Evolutionary conservation across 371 early-diverging fungal genomes (phyloP).

Genomic region (Funneliformis caledonium): DNA sequence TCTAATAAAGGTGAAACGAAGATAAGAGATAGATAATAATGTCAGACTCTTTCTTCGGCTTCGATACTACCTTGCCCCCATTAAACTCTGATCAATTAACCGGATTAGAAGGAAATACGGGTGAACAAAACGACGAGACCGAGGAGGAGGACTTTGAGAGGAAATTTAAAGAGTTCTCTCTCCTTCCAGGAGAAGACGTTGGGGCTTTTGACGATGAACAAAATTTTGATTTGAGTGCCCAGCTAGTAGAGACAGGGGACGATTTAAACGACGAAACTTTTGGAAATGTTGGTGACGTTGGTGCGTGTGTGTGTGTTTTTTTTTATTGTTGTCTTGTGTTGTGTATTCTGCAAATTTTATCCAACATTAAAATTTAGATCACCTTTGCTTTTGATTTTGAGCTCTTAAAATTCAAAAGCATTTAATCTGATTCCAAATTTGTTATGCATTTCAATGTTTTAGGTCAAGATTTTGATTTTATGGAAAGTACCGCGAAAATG

Average conservation of each 20-base stretch:
- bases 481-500: conserved; percentile 60
- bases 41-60: conserved; percentile 53
- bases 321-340: background rate
- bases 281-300: conserved; percentile 62
- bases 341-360: background rate
- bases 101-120: conserved; percentile 4
- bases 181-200: conserved; percentile 49
- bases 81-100: conserved; percentile 40
- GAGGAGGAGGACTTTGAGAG: conserved; percentile 56
- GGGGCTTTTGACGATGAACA: conserved; percentile 51
- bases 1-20: background rate
- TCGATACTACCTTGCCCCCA: conserved; percentile 63
- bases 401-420: background rate
- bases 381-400: background rate
- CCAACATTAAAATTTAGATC: background rate
- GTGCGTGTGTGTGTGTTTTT: background rate
- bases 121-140: conserved; percentile 32
- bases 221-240: conserved; percentile 50
- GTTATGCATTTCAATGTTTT: background rate
- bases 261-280: conserved; percentile 88
- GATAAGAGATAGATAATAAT: conserved; percentile 20
- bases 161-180: conserved; percentile 54
- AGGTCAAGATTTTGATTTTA: conserved; percentile 74
- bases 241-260: conserved; percentile 76
- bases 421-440: background rate